Percentiles rank a stretch among this genome's conserved stretches.
These are phyloP conservation scores for Micractinium conductrix DNA, from an alignment of 139 green algal species.

Conservation along the genomic window DNA sequence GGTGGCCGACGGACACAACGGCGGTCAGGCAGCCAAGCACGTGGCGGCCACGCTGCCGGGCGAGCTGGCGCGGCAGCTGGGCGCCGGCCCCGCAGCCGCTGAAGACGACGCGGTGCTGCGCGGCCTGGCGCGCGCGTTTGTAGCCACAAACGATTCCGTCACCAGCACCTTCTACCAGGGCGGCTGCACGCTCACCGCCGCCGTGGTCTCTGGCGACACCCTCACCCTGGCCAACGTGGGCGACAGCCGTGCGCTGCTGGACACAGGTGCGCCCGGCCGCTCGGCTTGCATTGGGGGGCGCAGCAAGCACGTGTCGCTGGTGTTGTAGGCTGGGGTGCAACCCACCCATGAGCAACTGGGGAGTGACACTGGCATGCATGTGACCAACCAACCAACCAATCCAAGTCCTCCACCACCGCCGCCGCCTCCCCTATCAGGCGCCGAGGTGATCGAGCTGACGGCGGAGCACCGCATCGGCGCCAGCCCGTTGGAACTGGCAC, in stretches of 20 bases:
- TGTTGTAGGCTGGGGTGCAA: too few species aligned
- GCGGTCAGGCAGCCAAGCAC: background rate
- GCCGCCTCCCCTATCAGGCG: too few species aligned
- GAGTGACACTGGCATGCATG: too few species aligned
- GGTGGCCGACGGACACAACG: conserved; percentile 30
- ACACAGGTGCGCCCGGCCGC: too few species aligned
- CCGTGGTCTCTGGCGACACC: background rate
- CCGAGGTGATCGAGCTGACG: conserved; percentile 46
- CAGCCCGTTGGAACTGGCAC: conserved; percentile 37
- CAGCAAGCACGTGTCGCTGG: too few species aligned
- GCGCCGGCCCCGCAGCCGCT: background rate
- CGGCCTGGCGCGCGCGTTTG: conserved; percentile 12
- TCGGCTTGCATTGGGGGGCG: too few species aligned
- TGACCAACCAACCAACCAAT: too few species aligned
- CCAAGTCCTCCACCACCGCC: too few species aligned
- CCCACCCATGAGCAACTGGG: too few species aligned
- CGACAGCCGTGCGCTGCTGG: conserved; percentile 83
- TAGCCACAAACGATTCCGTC: background rate
- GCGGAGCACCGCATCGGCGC: conserved; percentile 59
- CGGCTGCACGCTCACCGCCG: conserved; percentile 27
- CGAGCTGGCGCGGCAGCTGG: conserved; percentile 24
- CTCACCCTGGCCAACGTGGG: conserved; percentile 88
- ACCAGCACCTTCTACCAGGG: background rate
- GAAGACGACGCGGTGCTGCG: background rate
- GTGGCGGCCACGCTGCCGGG: background rate